These are phyloP conservation scores for Furcasterigmium furcatum DNA, from an alignment of 2,329 filamentous ascomycete species.

Conservation along the genomic window DNA sequence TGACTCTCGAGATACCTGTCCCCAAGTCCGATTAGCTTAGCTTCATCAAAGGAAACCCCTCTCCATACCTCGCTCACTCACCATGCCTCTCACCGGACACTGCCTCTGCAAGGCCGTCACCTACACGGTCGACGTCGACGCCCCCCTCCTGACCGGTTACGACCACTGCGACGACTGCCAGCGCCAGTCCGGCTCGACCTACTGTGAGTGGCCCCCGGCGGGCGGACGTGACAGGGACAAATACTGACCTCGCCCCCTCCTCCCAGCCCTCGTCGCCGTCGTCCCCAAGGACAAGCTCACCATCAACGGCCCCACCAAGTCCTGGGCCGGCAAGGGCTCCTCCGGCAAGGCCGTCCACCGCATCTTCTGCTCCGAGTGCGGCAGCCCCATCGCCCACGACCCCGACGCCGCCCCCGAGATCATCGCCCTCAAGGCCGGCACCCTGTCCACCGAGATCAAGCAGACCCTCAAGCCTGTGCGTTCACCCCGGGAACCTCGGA, in stretches of 20 bases:
- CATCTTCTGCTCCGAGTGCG: slow-evolving; percentile 67
- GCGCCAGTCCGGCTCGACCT: slow-evolving; percentile 66
- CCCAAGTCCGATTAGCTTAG: background rate
- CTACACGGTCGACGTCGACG: slow-evolving; percentile 56
- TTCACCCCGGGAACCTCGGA: slow-evolving; percentile 10
- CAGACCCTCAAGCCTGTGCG: slow-evolving; percentile 62
- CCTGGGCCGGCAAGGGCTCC: slow-evolving; percentile 54
- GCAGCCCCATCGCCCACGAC: slow-evolving; percentile 68
- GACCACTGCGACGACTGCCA: slow-evolving; percentile 74
- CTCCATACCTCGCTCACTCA: slow-evolving; percentile 27
- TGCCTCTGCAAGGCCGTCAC: slow-evolving; percentile 70
- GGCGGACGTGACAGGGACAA: background rate
- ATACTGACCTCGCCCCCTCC: background rate
- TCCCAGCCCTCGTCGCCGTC: slow-evolving; percentile 60
- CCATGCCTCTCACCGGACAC: slow-evolving; percentile 65
- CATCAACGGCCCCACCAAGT: slow-evolving; percentile 63
- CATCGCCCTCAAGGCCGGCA: slow-evolving; percentile 67
- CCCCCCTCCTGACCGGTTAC: slow-evolving; percentile 55
- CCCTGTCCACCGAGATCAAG: slow-evolving; percentile 61
- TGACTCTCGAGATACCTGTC: slow-evolving; percentile 15
- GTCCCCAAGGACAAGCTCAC: slow-evolving; percentile 64
- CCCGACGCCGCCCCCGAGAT: slow-evolving; percentile 67
- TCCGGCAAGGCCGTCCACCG: slow-evolving; percentile 64
- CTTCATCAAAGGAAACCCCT: background rate
- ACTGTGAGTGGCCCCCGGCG: slow-evolving; percentile 45